Base-by-base conservation (phyloP, 1,139 yeast genomes). In the Blastobotrys capitulatus region DNA sequence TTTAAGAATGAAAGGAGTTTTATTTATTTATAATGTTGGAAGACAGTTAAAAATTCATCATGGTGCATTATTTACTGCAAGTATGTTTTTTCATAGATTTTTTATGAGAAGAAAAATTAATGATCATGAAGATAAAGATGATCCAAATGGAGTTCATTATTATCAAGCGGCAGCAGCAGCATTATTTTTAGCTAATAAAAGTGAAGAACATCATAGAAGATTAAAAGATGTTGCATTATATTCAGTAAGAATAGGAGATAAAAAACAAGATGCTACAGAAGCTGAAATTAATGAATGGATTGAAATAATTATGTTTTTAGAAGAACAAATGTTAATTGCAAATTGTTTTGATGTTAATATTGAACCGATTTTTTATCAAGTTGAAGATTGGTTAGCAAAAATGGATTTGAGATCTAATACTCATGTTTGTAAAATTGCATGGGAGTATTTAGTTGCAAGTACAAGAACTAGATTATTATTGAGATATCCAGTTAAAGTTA, bases 221-320 rank as follows among this genome's bases (percentile, higher is more conserved):
- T 59, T 77, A 26, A 60, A 72, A 42, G 80, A 77, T 49, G 69
- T 78, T 3, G 77, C 76, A 13, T 64, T 71, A 25, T 69, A 72
- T 5, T 73, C 78, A 55, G 75, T 78, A 3, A 68, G 69, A 47
- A 67, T 71, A 9, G 79, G 80, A 15, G 38, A 10, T 13, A 74
- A 74, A 54, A 65, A 72, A 48, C 66, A 67, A 27, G 60, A 62
- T 5, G 68, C 75, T 6, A 77, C 73, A 54, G 79, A 75, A 54
- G 74, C 72, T 52, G 76, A 76, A 15, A 75, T 70, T 55, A 73
- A 78, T 75, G 65, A 71, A 51, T 78, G 82, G 82, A 66, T 72
- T 42, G 78, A 74, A 53, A 62, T 67, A 6, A 67, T 78, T 26
- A 65, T 71, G 2, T 65, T 62, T 52, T 62, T 69, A 35, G 82